A percentile compares a stretch with the other conserved stretches of the same genome.
phyloP scores from a whole-genome alignment of 345 rosid species.

The Jatropha curcas region DNA sequence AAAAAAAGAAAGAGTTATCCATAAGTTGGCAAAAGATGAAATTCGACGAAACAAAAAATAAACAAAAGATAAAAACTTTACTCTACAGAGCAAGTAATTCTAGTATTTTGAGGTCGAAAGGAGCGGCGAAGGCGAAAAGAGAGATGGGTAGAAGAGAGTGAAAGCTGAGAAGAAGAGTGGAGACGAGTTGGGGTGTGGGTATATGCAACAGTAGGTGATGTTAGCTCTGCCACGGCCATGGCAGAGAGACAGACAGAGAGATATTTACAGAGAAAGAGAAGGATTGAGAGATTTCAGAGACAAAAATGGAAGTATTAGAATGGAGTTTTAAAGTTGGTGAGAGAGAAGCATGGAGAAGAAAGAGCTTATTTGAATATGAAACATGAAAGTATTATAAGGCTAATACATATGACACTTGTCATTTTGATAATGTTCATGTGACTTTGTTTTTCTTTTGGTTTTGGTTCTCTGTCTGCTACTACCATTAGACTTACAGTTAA shows the following conservation, averaged over 20 bases:
- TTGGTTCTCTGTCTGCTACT: not conserved
- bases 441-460: not conserved
- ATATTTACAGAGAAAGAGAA: not conserved
- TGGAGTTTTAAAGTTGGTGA: not conserved
- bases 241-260: conserved; percentile 17
- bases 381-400: conserved; percentile 38
- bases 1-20: too few species aligned
- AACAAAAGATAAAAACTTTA: conserved; percentile 25
- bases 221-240: conserved; percentile 76
- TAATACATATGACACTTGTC: conserved; percentile 60
- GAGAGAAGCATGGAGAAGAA: not conserved
- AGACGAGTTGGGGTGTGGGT: conserved; percentile 38
- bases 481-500: conserved; percentile 2
- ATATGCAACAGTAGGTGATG: conserved; percentile 37
- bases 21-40: not conserved
- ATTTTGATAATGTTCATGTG: conserved; percentile 26
- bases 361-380: conserved; percentile 22
- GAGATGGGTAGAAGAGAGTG: conserved; percentile 51
- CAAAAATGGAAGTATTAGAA: too few species aligned
- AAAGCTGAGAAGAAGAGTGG: conserved; percentile 55
- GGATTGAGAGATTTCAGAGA: not conserved
- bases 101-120: conserved; percentile 42
- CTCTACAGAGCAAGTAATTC: conserved; percentile 77
- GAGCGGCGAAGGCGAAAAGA: conserved; percentile 48
- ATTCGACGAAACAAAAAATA: not conserved